phyloP scores from a whole-genome alignment of 2,329 filamentous ascomycete species.

The Aspergillus terreus region DNA sequence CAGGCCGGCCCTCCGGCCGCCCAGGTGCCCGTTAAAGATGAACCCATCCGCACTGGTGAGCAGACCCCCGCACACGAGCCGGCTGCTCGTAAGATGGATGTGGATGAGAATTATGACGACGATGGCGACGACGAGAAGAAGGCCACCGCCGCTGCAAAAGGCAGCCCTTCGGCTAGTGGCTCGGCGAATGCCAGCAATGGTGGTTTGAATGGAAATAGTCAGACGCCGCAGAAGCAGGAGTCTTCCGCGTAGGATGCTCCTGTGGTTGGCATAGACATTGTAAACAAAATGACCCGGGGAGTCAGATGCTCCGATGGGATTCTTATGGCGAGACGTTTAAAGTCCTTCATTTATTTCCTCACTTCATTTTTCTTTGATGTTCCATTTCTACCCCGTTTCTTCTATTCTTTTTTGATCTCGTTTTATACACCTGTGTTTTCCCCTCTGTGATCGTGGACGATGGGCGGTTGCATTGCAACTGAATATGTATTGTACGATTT shows the following conservation, averaged over 20 bases:
- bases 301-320: conserved; percentile 8
- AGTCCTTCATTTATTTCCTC: conserved; percentile 13
- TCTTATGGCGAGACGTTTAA: conserved; percentile 8
- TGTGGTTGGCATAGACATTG: not conserved
- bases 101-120: conserved; percentile 97
- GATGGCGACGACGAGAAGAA: conserved; percentile 78
- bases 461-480: conserved; percentile 15
- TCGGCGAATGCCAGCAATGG: conserved; percentile 26
- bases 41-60: conserved; percentile 44
- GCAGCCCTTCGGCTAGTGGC: conserved; percentile 31
- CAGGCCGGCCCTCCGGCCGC: conserved; percentile 33
- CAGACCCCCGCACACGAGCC: conserved; percentile 65
- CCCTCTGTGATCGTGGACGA: conserved; percentile 8
- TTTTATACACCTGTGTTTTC: conserved; percentile 6
- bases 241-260: conserved; percentile 16
- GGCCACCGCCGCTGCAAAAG: conserved; percentile 27
- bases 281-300: not conserved
- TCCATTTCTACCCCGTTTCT: conserved; percentile 5
- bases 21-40: conserved; percentile 58
- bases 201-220: conserved; percentile 21
- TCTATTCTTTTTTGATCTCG: conserved; percentile 2
- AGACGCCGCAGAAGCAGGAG: conserved; percentile 30
- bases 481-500: conserved; percentile 21
- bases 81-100: conserved; percentile 90
- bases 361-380: conserved; percentile 1